Evolutionary conservation across 495 filamentous ascomycete species (phyloP).

Genomic region (Penicillium bovifimosum): DNA sequence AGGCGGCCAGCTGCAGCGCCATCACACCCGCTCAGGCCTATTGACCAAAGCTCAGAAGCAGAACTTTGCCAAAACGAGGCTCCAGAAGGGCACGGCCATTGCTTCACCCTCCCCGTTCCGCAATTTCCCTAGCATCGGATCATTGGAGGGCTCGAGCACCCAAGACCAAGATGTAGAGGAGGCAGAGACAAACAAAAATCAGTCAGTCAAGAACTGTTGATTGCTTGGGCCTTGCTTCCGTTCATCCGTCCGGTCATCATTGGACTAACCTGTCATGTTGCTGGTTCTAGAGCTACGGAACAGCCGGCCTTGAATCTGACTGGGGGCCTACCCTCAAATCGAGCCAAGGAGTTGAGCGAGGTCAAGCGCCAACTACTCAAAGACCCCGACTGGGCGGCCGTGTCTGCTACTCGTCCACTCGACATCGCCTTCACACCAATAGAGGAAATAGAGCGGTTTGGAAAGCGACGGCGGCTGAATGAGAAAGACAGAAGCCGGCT

Average conservation of each 20-base stretch:
- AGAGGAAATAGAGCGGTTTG: slow-evolving; percentile 31
- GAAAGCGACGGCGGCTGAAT: slow-evolving; percentile 36
- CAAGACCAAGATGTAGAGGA: not conserved
- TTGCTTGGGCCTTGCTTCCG: not conserved
- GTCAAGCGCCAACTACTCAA: slow-evolving; percentile 33
- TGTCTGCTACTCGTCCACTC: slow-evolving; percentile 31
- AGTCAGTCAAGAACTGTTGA: slow-evolving; percentile 16
- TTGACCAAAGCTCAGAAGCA: slow-evolving; percentile 26
- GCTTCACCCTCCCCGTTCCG: slow-evolving; percentile 9
- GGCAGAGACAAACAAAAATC: not conserved
- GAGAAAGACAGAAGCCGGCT: slow-evolving; percentile 26
- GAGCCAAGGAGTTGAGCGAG: slow-evolving; percentile 11
- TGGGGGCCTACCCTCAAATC: not conserved
- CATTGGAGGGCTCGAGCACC: slow-evolving; percentile 1
- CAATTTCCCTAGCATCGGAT: slow-evolving; percentile 8
- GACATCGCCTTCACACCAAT: slow-evolving; percentile 25
- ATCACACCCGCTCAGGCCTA: slow-evolving; percentile 25
- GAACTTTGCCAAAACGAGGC: slow-evolving; percentile 24
- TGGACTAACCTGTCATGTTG: slow-evolving; percentile 5
- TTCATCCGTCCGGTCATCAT: not conserved
- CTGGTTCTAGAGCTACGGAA: not conserved
- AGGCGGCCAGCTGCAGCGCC: slow-evolving; percentile 39
- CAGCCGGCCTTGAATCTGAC: not conserved
- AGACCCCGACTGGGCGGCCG: slow-evolving; percentile 33
- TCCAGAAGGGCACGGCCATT: slow-evolving; percentile 11